A percentile compares a stretch with the other conserved stretches of the same genome.
Conservation (phyloP, 208 protist species). For the Leishmania arabica region DNA sequence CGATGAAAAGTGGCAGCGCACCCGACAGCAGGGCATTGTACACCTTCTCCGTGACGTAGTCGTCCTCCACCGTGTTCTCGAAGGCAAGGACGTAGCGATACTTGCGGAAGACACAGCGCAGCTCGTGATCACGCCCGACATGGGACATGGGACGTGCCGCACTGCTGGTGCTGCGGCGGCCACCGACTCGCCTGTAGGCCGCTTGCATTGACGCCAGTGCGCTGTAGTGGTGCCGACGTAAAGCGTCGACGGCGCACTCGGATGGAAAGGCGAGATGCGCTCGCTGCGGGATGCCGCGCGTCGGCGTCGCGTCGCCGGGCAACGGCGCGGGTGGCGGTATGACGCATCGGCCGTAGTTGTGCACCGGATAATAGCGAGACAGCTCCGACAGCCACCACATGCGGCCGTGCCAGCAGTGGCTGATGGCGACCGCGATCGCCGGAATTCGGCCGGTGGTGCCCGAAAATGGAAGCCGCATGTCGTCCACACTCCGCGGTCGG, state of each 20-base stretch:
- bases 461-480: not conserved
- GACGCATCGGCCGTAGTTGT: conserved; percentile 42
- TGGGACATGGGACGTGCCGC: not conserved
- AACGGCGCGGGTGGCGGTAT: conserved; percentile 12
- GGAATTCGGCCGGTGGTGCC: conserved; percentile 15
- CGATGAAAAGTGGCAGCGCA: conserved; percentile 51
- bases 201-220: not conserved
- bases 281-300: conserved; percentile 23
- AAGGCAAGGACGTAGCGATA: conserved; percentile 48
- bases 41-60: conserved; percentile 78
- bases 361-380: conserved; percentile 42
- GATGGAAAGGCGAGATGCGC: not conserved
- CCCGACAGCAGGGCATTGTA: conserved; percentile 58
- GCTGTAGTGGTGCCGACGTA: not conserved
- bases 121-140: conserved; percentile 6
- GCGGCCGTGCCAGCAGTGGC: conserved; percentile 27
- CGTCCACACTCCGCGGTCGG: not conserved
- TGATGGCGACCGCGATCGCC: conserved; percentile 33
- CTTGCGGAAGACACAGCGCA: conserved; percentile 38
- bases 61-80: conserved; percentile 56
- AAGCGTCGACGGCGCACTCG: not conserved
- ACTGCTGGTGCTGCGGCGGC: not conserved
- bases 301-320: conserved; percentile 7
- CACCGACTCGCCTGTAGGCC: not conserved
- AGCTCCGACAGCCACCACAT: conserved; percentile 28